Percentiles rank a stretch among this genome's conserved stretches.
Evolutionary conservation across 2,329 filamentous ascomycete species (phyloP).

Genomic region (Alternaria gaisen): DNA sequence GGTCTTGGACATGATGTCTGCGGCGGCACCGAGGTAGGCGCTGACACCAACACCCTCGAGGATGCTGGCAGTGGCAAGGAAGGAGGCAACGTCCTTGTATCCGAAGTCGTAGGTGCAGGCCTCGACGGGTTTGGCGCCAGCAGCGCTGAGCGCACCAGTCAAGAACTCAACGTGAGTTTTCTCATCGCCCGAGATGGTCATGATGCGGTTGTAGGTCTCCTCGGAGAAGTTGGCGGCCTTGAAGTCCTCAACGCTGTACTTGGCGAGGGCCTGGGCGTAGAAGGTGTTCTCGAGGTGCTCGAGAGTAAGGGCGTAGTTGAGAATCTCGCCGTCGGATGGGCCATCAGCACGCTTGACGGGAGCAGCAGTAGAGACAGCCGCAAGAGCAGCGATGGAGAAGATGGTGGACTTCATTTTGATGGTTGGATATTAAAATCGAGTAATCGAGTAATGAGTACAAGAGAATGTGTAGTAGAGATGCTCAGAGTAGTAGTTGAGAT

Average conservation of each 20-base stretch:
- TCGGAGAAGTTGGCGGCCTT: conserved; percentile 45
- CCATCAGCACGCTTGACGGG: conserved; percentile 38
- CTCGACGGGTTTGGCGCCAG: conserved; percentile 61
- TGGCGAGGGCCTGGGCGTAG: conserved; percentile 67
- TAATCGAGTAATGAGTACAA: conserved; percentile 3
- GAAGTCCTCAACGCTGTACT: conserved; percentile 57
- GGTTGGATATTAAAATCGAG: conserved; percentile 1
- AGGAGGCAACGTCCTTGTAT: conserved; percentile 57
- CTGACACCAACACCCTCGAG: conserved; percentile 67
- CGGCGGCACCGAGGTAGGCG: conserved; percentile 70
- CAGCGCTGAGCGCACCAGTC: conserved; percentile 53
- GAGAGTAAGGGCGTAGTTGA: conserved; percentile 57
- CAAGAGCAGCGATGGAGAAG: conserved; percentile 19
- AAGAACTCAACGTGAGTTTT: conserved; percentile 67
- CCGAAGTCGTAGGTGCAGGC: conserved; percentile 67
- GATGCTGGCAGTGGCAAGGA: conserved; percentile 62
- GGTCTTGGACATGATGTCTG: conserved; percentile 63
- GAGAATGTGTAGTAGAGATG: conserved; percentile 1
- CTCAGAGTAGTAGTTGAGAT: neutral
- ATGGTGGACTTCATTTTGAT: conserved; percentile 28
- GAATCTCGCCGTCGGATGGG: conserved; percentile 42
- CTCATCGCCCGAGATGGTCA: conserved; percentile 67
- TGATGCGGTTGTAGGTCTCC: conserved; percentile 66
- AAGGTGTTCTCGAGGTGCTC: conserved; percentile 67
- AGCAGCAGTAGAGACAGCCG: conserved; percentile 26